Evolutionary conservation across 306 rosid genomes (phyloP), one percentile per base, ranked within the genome.

Genomic region (Corylus avellana): DNA sequence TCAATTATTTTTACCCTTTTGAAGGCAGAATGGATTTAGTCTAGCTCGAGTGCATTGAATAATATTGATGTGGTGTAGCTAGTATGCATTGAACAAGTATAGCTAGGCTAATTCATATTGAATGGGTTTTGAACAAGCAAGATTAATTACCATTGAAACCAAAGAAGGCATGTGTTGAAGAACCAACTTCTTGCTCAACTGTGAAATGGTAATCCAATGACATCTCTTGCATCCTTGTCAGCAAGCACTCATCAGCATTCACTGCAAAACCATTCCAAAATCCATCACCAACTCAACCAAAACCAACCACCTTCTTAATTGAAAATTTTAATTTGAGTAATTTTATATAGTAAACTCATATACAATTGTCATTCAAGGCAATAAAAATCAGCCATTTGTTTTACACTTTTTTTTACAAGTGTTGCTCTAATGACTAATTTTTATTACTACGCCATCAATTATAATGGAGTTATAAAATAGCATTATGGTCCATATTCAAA

Each of bases 201-300:
- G 85, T 96, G 87, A 96, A 96, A 90, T 96, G 99, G 84, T 96
- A 96, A 87, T 96, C 98, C 85, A 96, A 56, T 3, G 98, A 93
- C 99, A 96, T 96, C 89, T 96, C 99, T 86, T 96, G 99, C 99
- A 96, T 96, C 78, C 99, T 93, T 74, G 99, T 91, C 86, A 96
- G 76, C 67, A 96, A 48, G 86, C 99, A 96, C 70, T 96, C 99
- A 32, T 96, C 56, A 9, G 98, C 35, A 85, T 96, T 96, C 84
- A 96, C 99, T 96, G 91, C 74, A 82, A 69, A 64, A 67, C 61
- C 37, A 27, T 70, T 70, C 58, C 29, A 54, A 57, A 16, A 47
- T 0, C 37, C 54, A 69, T 42, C 70, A 72, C 70, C 4, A 63
- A 8, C 47, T 29, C 44, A 6, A 22, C 4, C 11, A 16, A 62